Conservation (phyloP, 306 rosid species). For the Casuarina cunninghamiana region DNA sequence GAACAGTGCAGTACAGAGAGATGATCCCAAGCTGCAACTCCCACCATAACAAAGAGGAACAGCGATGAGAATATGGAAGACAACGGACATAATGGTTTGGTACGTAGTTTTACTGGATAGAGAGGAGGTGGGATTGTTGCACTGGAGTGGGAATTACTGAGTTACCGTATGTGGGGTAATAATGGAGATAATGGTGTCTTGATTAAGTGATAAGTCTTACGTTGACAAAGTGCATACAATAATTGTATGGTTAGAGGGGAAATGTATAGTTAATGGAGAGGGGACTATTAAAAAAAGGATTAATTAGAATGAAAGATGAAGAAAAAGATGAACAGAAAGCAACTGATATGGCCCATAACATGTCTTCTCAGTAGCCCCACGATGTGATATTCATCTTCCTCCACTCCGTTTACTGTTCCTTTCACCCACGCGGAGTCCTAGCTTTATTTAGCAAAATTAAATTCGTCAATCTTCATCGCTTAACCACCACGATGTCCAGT, state of each 20-base stretch:
- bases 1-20: too few relatives aligned
- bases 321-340: conserved; percentile 54
- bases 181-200: conserved; percentile 7
- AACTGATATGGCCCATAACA: conserved; percentile 65
- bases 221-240: conserved; percentile 44
- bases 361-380: conserved; percentile 76
- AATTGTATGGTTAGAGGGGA: conserved; percentile 35
- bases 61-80: too few relatives aligned
- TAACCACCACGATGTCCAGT: conserved; percentile 39
- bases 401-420: conserved; percentile 54
- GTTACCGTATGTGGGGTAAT: neutral
- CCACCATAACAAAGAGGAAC: too few relatives aligned
- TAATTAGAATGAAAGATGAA: conserved; percentile 34
- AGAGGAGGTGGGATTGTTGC: too few relatives aligned
- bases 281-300: conserved; percentile 15
- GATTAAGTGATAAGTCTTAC: conserved; percentile 31
- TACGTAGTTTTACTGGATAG: too few relatives aligned
- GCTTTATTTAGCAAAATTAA: conserved; percentile 33
- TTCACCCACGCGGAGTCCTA: conserved; percentile 50
- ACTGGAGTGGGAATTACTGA: too few relatives aligned
- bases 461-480: conserved; percentile 16
- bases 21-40: too few relatives aligned
- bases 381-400: conserved; percentile 63
- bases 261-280: conserved; percentile 28
- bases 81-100: too few relatives aligned